Base-by-base conservation (phyloP, 306 rosid genomes). In the Geum urbanum region DNA sequence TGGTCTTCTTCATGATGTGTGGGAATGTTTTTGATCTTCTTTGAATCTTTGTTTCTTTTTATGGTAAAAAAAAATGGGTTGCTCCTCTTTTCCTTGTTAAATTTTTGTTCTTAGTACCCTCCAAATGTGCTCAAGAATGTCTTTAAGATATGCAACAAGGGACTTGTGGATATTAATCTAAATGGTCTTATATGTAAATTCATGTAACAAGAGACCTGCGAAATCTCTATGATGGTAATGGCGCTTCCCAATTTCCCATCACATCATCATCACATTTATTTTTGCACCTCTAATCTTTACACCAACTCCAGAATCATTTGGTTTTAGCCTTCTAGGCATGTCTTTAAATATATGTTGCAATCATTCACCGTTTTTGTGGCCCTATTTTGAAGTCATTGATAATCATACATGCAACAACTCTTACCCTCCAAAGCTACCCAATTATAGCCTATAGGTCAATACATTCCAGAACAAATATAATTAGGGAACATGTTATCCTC, bases 1-100 rank as follows among this genome's bases (percentile, higher is more conserved):
- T 58, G 54, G 61, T 27, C 12, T n/a, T 50, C 40, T 32, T 74
- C 20, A 49, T 8, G 55, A 58, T 20, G 37, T 24, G 63, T 65
- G 52, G 59, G 77, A 80, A 75, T 66, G 72, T 66, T 64, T 71
- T 67, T 19, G 5, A 22, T 46, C 45, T 15, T 1, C 68, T 70
- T 69, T 76, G 51, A 11, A 72, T 61, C 60, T 70, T 47, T 55
- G 49, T 64, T 12, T n/a, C 53, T 14, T n/a, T 68, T 39, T 10
- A 65, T 43, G 66, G 66, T 71, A 70, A 41, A 75, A 14, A 14
- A 59, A 53, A 74, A 51, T 20, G 65, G 13, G 19, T 48, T 56
- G 18, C 59, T n/a, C 45, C 53, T 48, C 41, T 8, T 16, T 63
- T 48, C 9, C 71, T 48, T 48, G 32, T 40, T 39, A 5, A 5